Evolutionary conservation across 306 rosid species (phyloP), one percentile per base, ranked within the genome.

Genomic region (Rosa persica): DNA sequence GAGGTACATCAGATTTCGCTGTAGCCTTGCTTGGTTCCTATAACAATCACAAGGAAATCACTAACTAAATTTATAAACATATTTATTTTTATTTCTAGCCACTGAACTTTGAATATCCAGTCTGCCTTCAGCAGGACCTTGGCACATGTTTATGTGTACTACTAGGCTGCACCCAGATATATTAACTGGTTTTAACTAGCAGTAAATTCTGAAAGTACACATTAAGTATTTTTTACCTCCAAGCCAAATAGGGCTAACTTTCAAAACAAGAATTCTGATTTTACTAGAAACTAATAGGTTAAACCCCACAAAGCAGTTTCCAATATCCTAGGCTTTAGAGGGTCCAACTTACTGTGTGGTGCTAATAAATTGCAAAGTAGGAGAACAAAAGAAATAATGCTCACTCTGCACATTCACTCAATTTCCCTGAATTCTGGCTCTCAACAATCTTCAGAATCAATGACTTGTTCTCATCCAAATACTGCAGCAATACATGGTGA

Each of bases 381-480:
- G 67, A 76, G 22, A 83, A 46, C 12, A 40, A 38, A 64, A 87
- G 58, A 70, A 12, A 36, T 47, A 17, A 49, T 82, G 75, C 98
- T 86, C 89, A 96, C 99, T 96, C 99, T 30, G 99, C 99, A 76
- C 98, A 96, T 80, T 96, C 99, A 86, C 81, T 88, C 76, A 96
- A 72, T 85, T 93, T 96, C 80, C 99, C 99, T 3, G 93, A 80
- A 71, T 93, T 96, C 82, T 96, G 99, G 92, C 98, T 90, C 85
- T 96, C 99, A 30, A 96, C 99, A 74, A 96, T 96, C 96, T 93
- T 96, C 90, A 96, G 85, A 80, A 96, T 96, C 74, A 96, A 84
- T n/a, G 99, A 89, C 87, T 96, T 96, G 94, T 96, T 96, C 90
- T 96, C 99, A 70, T 96, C 99, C 92, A 96, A 81, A 77, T 93